Evolutionary conservation across 2,329 filamentous ascomycete species (phyloP).

Genomic region (Talaromyces sp.): DNA sequence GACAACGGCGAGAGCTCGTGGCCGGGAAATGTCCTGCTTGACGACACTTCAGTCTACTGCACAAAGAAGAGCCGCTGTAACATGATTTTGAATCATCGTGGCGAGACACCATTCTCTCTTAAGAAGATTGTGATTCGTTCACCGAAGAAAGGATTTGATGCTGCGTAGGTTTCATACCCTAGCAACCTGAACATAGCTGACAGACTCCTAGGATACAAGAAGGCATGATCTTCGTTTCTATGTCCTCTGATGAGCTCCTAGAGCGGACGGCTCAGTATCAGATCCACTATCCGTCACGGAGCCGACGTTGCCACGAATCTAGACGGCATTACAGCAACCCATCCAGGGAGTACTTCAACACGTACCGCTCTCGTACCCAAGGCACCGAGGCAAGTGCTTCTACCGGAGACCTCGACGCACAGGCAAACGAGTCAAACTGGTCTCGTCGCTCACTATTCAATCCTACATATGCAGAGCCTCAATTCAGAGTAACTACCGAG

Average conservation of each 20-base stretch:
- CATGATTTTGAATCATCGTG: slow-evolving; percentile 77
- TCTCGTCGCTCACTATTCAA: slow-evolving; percentile 5
- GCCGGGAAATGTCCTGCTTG: slow-evolving; percentile 77
- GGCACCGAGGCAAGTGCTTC: slow-evolving; percentile 30
- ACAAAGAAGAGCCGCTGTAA: slow-evolving; percentile 87
- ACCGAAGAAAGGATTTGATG: slow-evolving; percentile 75
- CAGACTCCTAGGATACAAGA: slow-evolving; percentile 68
- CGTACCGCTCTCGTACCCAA: slow-evolving; percentile 37
- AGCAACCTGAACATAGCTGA: neutral
- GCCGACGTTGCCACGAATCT: slow-evolving; percentile 28
- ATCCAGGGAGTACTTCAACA: slow-evolving; percentile 43
- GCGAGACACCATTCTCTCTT: slow-evolving; percentile 75
- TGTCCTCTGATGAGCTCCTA: slow-evolving; percentile 75
- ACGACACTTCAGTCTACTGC: slow-evolving; percentile 84
- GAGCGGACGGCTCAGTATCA: slow-evolving; percentile 72
- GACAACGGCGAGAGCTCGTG: slow-evolving; percentile 56
- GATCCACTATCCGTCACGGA: slow-evolving; percentile 59
- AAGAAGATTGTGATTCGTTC: slow-evolving; percentile 87
- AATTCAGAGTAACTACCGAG: slow-evolving; percentile 38
- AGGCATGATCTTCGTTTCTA: slow-evolving; percentile 87
- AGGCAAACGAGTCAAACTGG: slow-evolving; percentile 19
- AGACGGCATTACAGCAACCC: slow-evolving; percentile 34
- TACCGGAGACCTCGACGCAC: slow-evolving; percentile 28
- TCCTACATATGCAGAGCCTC: slow-evolving; percentile 28
- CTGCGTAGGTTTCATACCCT: slow-evolving; percentile 65